Evolutionary conservation across 805 yeast species (phyloP).

Genomic region (Teunomyces gatunensis): DNA sequence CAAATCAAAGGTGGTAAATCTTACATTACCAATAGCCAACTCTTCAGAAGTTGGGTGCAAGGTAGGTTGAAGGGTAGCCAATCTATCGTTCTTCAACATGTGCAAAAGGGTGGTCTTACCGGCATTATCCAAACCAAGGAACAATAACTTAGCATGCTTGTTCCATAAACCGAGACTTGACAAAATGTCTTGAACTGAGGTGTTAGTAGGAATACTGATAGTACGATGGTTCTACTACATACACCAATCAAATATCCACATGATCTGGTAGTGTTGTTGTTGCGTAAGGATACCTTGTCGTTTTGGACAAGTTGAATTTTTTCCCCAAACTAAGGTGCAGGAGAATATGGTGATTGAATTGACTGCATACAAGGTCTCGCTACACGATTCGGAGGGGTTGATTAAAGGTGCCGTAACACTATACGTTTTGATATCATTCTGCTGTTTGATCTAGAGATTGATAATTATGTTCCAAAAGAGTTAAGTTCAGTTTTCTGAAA

Average conservation of each 20-base stretch:
- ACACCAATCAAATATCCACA: constrained; percentile 42
- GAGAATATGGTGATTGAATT: not conserved
- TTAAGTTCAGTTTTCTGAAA: no score
- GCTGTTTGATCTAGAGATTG: no score
- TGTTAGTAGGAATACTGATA: constrained; percentile 16
- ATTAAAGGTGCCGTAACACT: no score
- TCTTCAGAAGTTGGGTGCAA: constrained; percentile 99
- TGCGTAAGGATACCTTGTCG: constrained; percentile 4
- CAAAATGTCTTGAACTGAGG: constrained; percentile 43
- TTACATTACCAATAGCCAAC: constrained; percentile 91
- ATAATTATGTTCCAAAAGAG: no score
- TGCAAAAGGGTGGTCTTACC: constrained; percentile 48
- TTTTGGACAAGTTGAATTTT: not conserved
- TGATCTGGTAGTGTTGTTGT: constrained; percentile 8
- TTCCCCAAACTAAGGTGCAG: not conserved
- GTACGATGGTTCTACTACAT: constrained; percentile 15
- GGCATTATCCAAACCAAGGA: constrained; percentile 47
- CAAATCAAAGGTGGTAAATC: constrained; percentile 95
- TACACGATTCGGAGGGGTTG: no score
- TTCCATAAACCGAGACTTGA: constrained; percentile 48
- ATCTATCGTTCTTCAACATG: constrained; percentile 79
- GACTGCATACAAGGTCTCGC: not conserved
- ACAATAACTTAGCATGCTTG: constrained; percentile 47
- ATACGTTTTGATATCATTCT: no score
- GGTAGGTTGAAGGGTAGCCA: constrained; percentile 97